Evolutionary conservation across 495 filamentous ascomycete species (phyloP).

Genomic region (Xylaria nigripes): DNA sequence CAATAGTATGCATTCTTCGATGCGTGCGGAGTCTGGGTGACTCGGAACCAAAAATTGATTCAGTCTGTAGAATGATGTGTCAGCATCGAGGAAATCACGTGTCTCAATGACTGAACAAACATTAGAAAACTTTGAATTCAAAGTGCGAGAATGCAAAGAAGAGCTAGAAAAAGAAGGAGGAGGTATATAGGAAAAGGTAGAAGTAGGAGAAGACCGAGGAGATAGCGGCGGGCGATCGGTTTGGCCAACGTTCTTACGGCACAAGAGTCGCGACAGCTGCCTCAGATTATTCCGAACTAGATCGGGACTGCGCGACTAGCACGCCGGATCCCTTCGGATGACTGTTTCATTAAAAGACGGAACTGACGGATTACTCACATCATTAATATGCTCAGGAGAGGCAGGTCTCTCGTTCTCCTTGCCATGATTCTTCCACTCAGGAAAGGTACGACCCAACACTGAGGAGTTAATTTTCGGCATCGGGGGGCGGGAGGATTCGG

Average conservation of each 20-base stretch:
- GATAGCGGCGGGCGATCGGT: background rate
- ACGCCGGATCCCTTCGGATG: constrained; percentile 2
- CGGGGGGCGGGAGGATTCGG: constrained; percentile 37
- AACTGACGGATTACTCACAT: constrained; percentile 2
- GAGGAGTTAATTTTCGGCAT: constrained; percentile 49
- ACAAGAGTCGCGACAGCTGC: background rate
- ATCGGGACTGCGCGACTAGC: constrained; percentile 10
- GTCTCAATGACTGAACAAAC: constrained; percentile 1
- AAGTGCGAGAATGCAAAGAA: constrained; percentile 1
- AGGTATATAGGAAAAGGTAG: background rate
- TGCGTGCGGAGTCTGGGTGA: constrained; percentile 17
- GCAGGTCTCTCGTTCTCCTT: constrained; percentile 3
- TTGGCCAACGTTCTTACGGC: background rate
- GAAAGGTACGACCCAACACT: constrained; percentile 53
- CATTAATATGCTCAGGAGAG: background rate
- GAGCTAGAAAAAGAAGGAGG: background rate
- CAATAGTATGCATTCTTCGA: constrained; percentile 5
- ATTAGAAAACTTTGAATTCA: constrained; percentile 5
- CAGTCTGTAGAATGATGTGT: constrained; percentile 3
- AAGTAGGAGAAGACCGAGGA: background rate
- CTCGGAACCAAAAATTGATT: constrained; percentile 4
- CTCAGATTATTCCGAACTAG: background rate
- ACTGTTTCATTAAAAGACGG: background rate
- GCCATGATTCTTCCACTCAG: constrained; percentile 39
- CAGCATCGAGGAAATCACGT: background rate